Percentiles rank a stretch among this genome's conserved stretches.
Evolutionary conservation across 2,329 filamentous ascomycete genomes (phyloP).

Genomic region (Didymella sp.): DNA sequence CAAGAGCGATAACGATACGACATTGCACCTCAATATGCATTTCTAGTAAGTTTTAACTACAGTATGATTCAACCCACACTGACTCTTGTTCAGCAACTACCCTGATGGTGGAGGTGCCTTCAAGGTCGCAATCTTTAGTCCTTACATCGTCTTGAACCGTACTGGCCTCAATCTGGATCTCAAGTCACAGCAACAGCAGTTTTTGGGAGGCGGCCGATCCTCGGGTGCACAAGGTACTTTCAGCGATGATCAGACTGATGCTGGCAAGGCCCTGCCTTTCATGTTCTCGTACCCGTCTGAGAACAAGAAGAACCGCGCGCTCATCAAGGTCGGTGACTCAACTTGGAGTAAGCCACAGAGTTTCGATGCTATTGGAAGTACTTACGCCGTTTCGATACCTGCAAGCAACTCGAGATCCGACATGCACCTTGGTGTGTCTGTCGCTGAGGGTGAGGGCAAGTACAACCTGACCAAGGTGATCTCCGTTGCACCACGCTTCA

Average conservation of each 20-base stretch:
- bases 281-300: constrained; percentile 95
- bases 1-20: constrained; percentile 82
- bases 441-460: constrained; percentile 91
- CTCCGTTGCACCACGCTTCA: constrained; percentile 88
- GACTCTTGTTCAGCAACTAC: constrained; percentile 61
- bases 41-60: constrained; percentile 68
- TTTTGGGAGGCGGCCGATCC: constrained; percentile 55
- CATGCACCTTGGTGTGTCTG: constrained; percentile 88
- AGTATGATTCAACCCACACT: constrained; percentile 21
- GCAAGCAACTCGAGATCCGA: constrained; percentile 75
- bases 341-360: constrained; percentile 97
- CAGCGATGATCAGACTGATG: constrained; percentile 61
- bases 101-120: constrained; percentile 95
- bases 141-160: constrained; percentile 94
- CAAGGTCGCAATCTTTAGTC: constrained; percentile 92
- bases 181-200: constrained; percentile 72
- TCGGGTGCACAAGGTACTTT: constrained; percentile 78
- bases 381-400: constrained; percentile 83
- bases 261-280: constrained; percentile 81
- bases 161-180: constrained; percentile 89
- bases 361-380: constrained; percentile 96
- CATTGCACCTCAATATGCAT: constrained; percentile 83
- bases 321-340: constrained; percentile 87
- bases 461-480: constrained; percentile 98
- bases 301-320: constrained; percentile 87